phyloP scores from a whole-genome alignment of 1,139 yeast species.

The Yamadazyma kanchanaburiensis region DNA sequence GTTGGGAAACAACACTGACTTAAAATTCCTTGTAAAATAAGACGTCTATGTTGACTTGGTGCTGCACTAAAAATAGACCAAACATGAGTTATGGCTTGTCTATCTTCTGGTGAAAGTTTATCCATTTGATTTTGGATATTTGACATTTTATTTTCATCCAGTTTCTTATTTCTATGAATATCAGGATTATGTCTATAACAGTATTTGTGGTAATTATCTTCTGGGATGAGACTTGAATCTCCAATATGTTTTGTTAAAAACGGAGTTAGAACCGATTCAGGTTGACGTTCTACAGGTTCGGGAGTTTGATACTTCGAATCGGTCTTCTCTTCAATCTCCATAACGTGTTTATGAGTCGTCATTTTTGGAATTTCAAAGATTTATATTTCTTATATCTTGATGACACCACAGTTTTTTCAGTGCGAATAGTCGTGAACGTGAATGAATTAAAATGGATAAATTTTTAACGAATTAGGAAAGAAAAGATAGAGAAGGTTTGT shows the following conservation, averaged over 20 bases:
- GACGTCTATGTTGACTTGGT: constrained; percentile 60
- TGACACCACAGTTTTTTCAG: constrained; percentile 4
- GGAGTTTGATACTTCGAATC: constrained; percentile 4
- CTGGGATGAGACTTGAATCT: constrained; percentile 40
- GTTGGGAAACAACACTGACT: constrained; percentile 96
- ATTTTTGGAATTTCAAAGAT: neutral
- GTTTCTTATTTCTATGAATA: constrained; percentile 62
- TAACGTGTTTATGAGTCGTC: neutral
- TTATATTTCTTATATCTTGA: no score
- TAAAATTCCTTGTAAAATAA: constrained; percentile 78
- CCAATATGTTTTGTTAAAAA: constrained; percentile 43
- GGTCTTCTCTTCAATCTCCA: constrained; percentile 1
- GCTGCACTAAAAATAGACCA: constrained; percentile 81
- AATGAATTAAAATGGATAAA: neutral
- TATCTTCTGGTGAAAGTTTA: constrained; percentile 56
- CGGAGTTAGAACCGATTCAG: constrained; percentile 40
- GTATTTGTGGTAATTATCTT: constrained; percentile 57
- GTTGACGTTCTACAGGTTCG: constrained; percentile 3
- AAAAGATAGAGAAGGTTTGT: no score
- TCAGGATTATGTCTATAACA: constrained; percentile 95
- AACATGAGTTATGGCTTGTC: constrained; percentile 67
- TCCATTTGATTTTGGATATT: constrained; percentile 61
- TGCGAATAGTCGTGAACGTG: neutral
- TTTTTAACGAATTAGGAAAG: no score
- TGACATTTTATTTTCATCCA: constrained; percentile 65